Evolutionary conservation across 1,284 basidiomycete genomes (phyloP), one percentile per base, ranked within the genome.

Genomic region (Earliella scabrosa): DNA sequence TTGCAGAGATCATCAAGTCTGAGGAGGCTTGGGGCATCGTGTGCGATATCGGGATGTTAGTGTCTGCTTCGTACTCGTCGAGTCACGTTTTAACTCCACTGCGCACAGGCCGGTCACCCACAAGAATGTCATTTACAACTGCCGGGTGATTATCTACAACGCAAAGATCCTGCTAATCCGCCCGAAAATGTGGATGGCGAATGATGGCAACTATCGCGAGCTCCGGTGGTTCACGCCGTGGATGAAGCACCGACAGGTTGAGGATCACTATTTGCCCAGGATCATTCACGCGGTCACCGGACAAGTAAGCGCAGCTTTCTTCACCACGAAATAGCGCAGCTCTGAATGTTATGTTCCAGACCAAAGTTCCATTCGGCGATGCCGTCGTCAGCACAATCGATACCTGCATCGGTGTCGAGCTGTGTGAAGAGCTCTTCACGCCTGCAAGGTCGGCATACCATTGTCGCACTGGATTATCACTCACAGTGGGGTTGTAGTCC

Each of bases 171-270:
- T 98, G 1, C 83, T 97, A 64, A 98, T 99, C 64, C 86, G 97
- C 11, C 97, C 97, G 0, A 99, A 99, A 77, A 96, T 99, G 95
- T 99, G 97, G 97, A 81, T 99, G 57, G 97, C 97, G 2, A 99
- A 99, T 68, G 95, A 98, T 66, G 97, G 97, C 10, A 98, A 99
- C 72, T 99, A 99, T 72, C 89, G 97, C 43, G 97, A 99, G 74
- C 80, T 98, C 66, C 81, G 97, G 32, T 97, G 94, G 75, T 99
- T 99, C 66, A 95, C 97, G 1, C 95, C 97, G 0, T 99, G 97
- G 97, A 78, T 81, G 70, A 95, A 95, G 70, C 88, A 92, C 66
- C 83, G 88, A 24, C 82, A 94, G 70, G 89, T 86, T 66, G 97
- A 99, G 71, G 90, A 93, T 48, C 93, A 96, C 68, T 92, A 88